A percentile compares a stretch with the other conserved stretches of the same genome.
Evolutionary conservation across 495 filamentous ascomycete species (phyloP).

Genomic region (Pyrenula aspistea): DNA sequence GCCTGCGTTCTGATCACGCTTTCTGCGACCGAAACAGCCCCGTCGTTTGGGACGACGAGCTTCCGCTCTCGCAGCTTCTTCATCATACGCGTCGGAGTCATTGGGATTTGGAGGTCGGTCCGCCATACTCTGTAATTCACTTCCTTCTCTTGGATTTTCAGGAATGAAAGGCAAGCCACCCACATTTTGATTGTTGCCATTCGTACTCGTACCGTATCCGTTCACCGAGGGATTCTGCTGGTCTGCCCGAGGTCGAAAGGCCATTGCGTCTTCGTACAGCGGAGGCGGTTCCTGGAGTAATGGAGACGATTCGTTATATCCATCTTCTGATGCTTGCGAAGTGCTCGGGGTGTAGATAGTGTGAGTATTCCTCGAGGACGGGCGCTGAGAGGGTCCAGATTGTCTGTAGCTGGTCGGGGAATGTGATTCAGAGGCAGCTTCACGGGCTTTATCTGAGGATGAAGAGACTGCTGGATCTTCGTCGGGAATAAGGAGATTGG

Average conservation of each 20-base stretch:
- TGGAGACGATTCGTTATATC: neutral
- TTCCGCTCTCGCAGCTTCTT: neutral
- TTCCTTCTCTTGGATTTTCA: neutral
- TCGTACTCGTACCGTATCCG: neutral
- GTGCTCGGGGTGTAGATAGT: neutral
- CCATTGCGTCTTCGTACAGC: neutral
- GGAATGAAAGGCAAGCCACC: neutral
- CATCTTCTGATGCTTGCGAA: neutral
- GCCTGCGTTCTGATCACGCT: neutral
- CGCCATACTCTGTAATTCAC: neutral
- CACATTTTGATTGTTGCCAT: neutral
- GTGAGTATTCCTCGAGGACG: neutral
- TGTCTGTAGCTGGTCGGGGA: neutral
- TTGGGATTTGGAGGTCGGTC: neutral
- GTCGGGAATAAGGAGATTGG: neutral
- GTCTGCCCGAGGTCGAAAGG: neutral
- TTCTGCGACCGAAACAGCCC: neutral
- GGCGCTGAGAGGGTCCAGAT: neutral
- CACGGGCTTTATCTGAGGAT: neutral
- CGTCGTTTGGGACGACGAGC: neutral
- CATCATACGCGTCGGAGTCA: neutral
- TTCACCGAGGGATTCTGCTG: neutral
- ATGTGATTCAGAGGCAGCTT: neutral
- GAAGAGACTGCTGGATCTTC: neutral
- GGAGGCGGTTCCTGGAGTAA: neutral